Evolutionary conservation across 176 grass and related monocot genomes (phyloP), one percentile per base, ranked within the genome.

Genomic region (Musa troglodytarum): DNA sequence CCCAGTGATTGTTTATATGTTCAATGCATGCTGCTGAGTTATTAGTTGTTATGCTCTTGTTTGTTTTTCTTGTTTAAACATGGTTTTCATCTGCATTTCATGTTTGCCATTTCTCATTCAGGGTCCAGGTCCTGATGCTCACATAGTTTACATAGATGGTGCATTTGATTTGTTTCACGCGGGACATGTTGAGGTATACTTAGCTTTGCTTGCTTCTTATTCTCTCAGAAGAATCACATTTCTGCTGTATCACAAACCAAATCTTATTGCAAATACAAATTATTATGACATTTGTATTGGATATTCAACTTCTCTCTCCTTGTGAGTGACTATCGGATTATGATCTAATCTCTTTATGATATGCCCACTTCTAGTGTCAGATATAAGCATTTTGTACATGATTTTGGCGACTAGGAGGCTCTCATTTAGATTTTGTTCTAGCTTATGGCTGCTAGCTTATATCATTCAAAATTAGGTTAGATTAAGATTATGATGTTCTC

Each of bases 101-200:
- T 34, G 14, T 69, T 50, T 69, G 15, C 34, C 28, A 55, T 26
- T 74, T 74, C 50, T 56, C 24, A 9, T 74, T 10, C 83, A 98
- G 90, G 90, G 86, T 63, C 94, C 94, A 65, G 88, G 68, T 59
- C 94, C 90, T 83, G 88, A 87, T 98, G 90, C 90, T 82, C 83
- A 69, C 14, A 80, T 98, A 8, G 81, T 98, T 78, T 98, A 98
- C 75, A 91, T 98, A 83, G 94, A 98, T 87, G 94, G 94, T n/a
- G 52, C 90, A 70, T 98, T 93, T 86, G 94, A 98, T 77, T 88
- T 98, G 86, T 98, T 98, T 78, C 90, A 98, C 57, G 94, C 94
- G 24, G 94, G 94, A 58, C 88, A 98, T 83, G 95, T 98, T 50
- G 95, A 98, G 90, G 95, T 98, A 82, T 11, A 20, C 9, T 43